phyloP scores from a whole-genome alignment of 176 grass and related monocot species.

The Alopecurus myosuroides region DNA sequence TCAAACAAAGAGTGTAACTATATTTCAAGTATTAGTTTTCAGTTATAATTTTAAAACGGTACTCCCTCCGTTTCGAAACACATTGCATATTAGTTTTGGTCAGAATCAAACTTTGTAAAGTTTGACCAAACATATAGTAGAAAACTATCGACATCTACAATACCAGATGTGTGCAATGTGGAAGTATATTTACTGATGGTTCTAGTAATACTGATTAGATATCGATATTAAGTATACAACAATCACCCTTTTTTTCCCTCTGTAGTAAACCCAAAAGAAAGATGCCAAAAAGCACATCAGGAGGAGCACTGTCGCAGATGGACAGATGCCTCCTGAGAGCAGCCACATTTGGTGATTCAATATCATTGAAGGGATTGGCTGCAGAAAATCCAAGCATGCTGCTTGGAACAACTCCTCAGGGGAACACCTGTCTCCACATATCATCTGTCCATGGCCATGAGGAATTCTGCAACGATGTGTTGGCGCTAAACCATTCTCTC shows the following conservation, averaged over 20 bases:
- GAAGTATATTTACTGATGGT: no score
- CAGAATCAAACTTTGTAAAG: no score
- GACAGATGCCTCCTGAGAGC: neutral
- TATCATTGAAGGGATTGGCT: neutral
- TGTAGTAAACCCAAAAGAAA: neutral
- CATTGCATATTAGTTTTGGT: no score
- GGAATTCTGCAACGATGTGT: neutral
- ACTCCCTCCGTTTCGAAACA: no score
- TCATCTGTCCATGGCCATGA: slow-evolving; percentile 1
- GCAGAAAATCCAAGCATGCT: neutral
- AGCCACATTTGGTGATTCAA: neutral
- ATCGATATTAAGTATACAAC: neutral
- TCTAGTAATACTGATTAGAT: no score
- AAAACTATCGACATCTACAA: no score
- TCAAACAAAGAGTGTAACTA: no score
- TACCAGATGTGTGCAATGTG: no score
- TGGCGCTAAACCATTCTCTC: neutral
- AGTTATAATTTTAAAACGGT: neutral
- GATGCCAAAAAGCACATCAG: neutral
- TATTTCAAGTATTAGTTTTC: neutral
- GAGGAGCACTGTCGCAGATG: neutral
- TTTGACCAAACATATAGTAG: no score
- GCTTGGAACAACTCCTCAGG: slow-evolving; percentile 2
- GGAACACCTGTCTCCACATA: slow-evolving; percentile 25
- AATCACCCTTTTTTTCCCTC: neutral